A percentile compares a stretch with the other conserved stretches of the same genome.
Conservation (phyloP, 805 yeast species). For the Kazachstania psychrophila region DNA sequence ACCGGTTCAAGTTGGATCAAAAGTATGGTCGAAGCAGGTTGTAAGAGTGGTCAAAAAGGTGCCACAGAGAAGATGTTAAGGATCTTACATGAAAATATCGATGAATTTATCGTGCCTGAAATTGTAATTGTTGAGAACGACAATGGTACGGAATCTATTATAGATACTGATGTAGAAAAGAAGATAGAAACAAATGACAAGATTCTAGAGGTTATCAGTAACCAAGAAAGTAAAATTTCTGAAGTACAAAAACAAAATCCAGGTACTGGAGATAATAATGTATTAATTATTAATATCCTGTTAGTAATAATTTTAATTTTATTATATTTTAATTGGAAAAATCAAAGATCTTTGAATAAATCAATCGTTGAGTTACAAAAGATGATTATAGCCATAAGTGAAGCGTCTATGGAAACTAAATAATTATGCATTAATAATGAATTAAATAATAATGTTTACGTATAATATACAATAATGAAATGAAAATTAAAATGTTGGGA, state of each 20-base stretch:
- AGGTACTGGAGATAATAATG: not conserved
- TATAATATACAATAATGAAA: not conserved
- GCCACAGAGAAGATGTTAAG: conserved; percentile 43
- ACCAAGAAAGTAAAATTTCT: no score
- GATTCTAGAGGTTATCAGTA: not conserved
- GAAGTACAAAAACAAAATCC: not conserved
- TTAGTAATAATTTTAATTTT: not conserved
- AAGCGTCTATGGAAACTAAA: not conserved
- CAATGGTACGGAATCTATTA: not conserved
- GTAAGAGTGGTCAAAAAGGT: conserved; percentile 67
- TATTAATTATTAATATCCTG: not conserved
- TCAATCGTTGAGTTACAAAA: conserved; percentile 1
- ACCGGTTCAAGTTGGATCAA: conserved; percentile 88
- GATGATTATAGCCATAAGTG: not conserved
- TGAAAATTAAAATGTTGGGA: conserved; percentile 11
- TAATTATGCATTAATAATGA: conserved; percentile 2
- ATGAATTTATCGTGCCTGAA: conserved; percentile 9
- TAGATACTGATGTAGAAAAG: not conserved
- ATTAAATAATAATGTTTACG: not conserved
- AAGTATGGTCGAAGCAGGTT: conserved; percentile 77
- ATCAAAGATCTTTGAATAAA: conserved; percentile 2
- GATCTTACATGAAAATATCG: conserved; percentile 21
- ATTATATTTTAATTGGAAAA: conserved; percentile 1
- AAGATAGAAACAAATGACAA: not conserved
- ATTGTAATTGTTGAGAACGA: not conserved